These are phyloP conservation scores for Acanthamoeba triangularis DNA, from an alignment of 208 protist genomes.

Conservation along the genomic window DNA sequence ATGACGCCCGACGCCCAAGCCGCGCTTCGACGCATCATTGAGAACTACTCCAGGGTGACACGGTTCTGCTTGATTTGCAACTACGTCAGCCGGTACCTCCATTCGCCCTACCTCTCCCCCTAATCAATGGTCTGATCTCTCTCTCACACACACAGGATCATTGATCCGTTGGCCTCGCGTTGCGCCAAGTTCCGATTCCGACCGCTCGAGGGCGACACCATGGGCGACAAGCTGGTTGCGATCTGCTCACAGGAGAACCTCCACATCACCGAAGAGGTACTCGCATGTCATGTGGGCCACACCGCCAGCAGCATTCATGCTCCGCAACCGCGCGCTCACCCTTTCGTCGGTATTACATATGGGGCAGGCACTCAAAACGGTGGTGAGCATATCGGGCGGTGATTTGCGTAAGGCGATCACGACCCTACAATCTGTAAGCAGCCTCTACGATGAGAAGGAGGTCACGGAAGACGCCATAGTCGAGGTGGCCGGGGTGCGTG, in stretches of 20 bases:
- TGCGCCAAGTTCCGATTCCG: constrained; percentile 99
- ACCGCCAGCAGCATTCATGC: background rate
- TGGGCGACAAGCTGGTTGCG: constrained; percentile 93
- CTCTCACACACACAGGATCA: constrained; percentile 93
- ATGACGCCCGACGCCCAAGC: constrained; percentile 99
- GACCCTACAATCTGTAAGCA: constrained; percentile 95
- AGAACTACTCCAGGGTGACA: constrained; percentile 98
- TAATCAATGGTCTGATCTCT: background rate
- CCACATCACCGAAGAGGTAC: constrained; percentile 85
- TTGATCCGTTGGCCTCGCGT: constrained; percentile 99
- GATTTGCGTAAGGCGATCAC: constrained; percentile 98
- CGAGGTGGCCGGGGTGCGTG: constrained; percentile 76
- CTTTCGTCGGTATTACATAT: background rate
- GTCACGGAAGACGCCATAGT: constrained; percentile 36
- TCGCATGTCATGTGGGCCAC: constrained; percentile 69
- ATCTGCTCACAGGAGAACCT: constrained; percentile 95
- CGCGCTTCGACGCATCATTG: constrained; percentile 99
- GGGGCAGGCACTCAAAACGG: constrained; percentile 85
- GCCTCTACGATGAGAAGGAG: constrained; percentile 8
- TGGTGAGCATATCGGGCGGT: constrained; percentile 95
- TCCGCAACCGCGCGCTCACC: background rate
- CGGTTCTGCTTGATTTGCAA: constrained; percentile 99
- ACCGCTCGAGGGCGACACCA: constrained; percentile 93
- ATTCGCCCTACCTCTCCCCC: background rate
- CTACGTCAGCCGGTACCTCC: constrained; percentile 93